Conservation (phyloP, 331 rosid species). For the Dryas integrifolia region DNA sequence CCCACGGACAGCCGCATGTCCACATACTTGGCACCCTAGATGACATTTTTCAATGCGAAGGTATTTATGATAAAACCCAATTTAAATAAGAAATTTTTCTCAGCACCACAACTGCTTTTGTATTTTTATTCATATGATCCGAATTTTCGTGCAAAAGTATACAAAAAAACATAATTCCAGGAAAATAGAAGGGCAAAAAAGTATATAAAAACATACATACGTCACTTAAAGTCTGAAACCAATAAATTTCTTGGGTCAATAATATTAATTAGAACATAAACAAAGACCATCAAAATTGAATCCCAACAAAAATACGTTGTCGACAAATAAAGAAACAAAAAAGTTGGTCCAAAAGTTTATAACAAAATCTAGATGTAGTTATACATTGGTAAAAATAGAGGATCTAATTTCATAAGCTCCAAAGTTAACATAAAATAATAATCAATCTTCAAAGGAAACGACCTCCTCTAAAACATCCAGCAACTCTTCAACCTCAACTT, state of each 20-base stretch:
- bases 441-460: constrained; percentile 35
- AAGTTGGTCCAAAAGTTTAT: neutral
- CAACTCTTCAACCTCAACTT: constrained; percentile 68
- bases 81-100: too few species aligned
- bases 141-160: too few species aligned
- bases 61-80: too few species aligned
- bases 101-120: too few species aligned
- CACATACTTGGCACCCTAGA: too few species aligned
- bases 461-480: constrained; percentile 51
- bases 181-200: neutral
- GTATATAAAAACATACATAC: neutral
- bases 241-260: neutral
- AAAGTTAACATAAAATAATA: neutral
- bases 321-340: neutral
- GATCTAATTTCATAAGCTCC: constrained; percentile 4
- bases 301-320: too few species aligned
- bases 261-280: neutral
- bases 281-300: too few species aligned
- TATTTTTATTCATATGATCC: too few species aligned
- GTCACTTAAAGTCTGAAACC: neutral
- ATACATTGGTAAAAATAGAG: neutral
- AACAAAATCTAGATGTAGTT: neutral
- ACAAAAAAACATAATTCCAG: neutral
- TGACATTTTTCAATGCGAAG: too few species aligned
- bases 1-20: too few species aligned